A percentile compares a stretch with the other conserved stretches of the same genome.
Conservation (phyloP, 163 green algal species). For the Scenedesmus sp. region DNA sequence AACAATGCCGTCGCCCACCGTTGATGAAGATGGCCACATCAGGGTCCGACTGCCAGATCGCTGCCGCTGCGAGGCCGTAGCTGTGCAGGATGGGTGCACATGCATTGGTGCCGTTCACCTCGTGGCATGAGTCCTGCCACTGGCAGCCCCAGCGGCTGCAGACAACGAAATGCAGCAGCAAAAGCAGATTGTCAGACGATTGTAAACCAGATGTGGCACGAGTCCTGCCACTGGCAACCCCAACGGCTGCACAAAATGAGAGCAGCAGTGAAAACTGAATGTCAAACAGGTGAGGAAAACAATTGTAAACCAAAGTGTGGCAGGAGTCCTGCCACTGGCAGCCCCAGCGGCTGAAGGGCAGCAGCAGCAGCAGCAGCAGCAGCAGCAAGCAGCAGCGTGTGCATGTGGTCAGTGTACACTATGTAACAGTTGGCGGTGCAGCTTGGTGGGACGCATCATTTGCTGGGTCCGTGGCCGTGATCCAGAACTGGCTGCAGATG, state of each 20-base stretch:
- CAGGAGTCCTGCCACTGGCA: conserved; percentile 48
- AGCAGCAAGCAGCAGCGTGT: background rate
- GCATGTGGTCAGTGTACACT: too few relatives aligned
- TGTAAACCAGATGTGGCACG: too few relatives aligned
- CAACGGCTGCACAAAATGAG: too few relatives aligned
- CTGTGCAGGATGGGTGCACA: conserved; percentile 35
- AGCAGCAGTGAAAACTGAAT: too few relatives aligned
- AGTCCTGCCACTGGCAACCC: too few relatives aligned
- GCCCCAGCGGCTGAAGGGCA: conserved; percentile 41
- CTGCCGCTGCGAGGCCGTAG: conserved; percentile 32
- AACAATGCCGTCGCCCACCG: background rate
- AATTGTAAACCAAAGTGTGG: too few relatives aligned
- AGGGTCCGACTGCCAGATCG: conserved; percentile 34
- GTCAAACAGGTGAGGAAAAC: too few relatives aligned
- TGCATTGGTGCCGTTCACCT: conserved; percentile 26
- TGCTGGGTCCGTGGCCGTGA: too few relatives aligned
- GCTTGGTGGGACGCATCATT: too few relatives aligned
- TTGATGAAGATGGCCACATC: conserved; percentile 48
- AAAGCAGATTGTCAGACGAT: background rate
- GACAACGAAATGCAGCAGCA: background rate
- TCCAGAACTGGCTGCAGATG: too few relatives aligned
- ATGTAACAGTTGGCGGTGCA: too few relatives aligned
- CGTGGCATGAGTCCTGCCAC: conserved; percentile 29
- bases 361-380: too few relatives aligned
- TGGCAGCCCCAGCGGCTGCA: conserved; percentile 52